Evolutionary conservation across 345 rosid species (phyloP).

Genomic region (Conringia planisiliqua): DNA sequence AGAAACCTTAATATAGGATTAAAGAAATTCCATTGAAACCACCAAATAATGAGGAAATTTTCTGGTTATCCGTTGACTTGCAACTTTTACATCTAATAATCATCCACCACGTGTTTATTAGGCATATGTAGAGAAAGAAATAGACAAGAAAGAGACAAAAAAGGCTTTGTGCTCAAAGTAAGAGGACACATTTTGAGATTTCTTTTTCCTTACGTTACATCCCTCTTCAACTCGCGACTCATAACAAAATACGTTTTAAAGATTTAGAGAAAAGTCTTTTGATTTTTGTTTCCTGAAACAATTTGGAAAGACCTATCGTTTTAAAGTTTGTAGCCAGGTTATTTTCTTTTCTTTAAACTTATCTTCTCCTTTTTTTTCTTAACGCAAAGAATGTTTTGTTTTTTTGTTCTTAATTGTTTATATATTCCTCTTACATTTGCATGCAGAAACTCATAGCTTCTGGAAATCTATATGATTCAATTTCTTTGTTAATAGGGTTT

Average conservation of each 20-base stretch:
- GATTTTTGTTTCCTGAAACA: neutral
- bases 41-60: slow-evolving; percentile 1
- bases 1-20: slow-evolving; percentile 23
- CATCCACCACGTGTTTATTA: neutral
- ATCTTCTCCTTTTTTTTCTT: neutral
- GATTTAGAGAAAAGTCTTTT: neutral
- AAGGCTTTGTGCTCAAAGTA: slow-evolving; percentile 19
- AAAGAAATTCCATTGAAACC: slow-evolving; percentile 6
- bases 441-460: slow-evolving; percentile 16
- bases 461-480: slow-evolving; percentile 8
- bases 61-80: slow-evolving; percentile 34
- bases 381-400: neutral
- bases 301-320: neutral
- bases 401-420: slow-evolving; percentile 5
- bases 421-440: neutral
- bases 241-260: neutral
- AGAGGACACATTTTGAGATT: slow-evolving; percentile 10
- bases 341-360: neutral
- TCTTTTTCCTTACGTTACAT: slow-evolving; percentile 19
- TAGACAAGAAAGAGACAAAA: slow-evolving; percentile 12
- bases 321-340: neutral
- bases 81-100: slow-evolving; percentile 15
- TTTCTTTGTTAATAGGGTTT: slow-evolving; percentile 18
- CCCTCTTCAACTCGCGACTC: slow-evolving; percentile 7
- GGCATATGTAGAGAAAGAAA: slow-evolving; percentile 18